phyloP scores from a whole-genome alignment of 352 stramenopile genomes.

The Globisporangium nagaii region DNA sequence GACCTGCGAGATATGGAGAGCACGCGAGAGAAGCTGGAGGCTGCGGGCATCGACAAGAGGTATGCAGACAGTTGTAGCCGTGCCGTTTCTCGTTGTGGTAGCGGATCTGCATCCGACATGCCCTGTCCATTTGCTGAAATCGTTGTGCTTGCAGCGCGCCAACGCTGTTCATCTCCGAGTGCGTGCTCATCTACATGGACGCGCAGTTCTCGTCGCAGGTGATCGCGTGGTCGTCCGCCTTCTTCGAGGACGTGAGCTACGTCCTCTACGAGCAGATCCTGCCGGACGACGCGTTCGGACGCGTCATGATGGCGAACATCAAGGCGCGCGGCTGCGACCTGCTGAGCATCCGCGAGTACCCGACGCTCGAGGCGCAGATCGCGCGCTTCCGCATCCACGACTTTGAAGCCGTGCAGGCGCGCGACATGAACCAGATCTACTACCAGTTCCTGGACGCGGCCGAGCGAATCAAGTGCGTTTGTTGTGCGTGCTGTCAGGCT shows the following conservation, averaged over 20 bases:
- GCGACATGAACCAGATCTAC: slow-evolving; percentile 92
- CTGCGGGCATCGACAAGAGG: slow-evolving; percentile 44
- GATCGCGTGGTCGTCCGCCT: slow-evolving; percentile 56
- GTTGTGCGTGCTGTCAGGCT: no score
- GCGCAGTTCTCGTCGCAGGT: slow-evolving; percentile 69
- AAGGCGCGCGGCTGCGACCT: slow-evolving; percentile 86
- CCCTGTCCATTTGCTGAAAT: background rate
- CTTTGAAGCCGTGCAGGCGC: slow-evolving; percentile 71
- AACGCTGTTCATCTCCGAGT: slow-evolving; percentile 88
- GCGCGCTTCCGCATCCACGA: slow-evolving; percentile 60
- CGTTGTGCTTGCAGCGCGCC: slow-evolving; percentile 17
- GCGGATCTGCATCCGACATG: background rate
- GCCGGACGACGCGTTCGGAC: slow-evolving; percentile 84
- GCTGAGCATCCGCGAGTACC: slow-evolving; percentile 79
- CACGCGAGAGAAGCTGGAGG: slow-evolving; percentile 52
- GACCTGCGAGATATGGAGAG: slow-evolving; percentile 63
- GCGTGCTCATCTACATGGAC: slow-evolving; percentile 91
- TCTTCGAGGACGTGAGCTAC: slow-evolving; percentile 77
- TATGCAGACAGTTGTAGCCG: background rate
- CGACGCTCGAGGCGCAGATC: slow-evolving; percentile 66
- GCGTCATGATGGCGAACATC: slow-evolving; percentile 90
- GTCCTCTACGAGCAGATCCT: slow-evolving; percentile 90
- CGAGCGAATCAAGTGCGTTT: slow-evolving; percentile 64
- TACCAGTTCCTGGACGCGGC: slow-evolving; percentile 76
- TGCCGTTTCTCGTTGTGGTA: background rate